A percentile compares a stretch with the other conserved stretches of the same genome.
These are phyloP conservation scores for Suhomyces atakaporum DNA, from an alignment of 1,139 yeast genomes.

Conservation along the genomic window DNA sequence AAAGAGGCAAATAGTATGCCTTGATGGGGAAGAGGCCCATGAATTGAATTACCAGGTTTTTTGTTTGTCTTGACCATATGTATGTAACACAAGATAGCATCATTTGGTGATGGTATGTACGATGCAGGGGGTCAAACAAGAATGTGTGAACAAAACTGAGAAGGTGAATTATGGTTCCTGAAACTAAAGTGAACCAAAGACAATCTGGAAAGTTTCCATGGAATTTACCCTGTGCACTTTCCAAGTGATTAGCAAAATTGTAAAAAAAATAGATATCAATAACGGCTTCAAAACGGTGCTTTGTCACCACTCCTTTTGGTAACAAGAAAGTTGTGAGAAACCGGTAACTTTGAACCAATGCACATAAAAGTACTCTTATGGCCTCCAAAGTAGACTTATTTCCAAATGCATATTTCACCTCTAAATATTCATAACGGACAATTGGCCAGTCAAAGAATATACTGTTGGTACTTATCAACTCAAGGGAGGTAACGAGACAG, in stretches of 20 bases:
- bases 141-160: slow-evolving; percentile 32
- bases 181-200: slow-evolving; percentile 52
- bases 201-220: slow-evolving; percentile 56
- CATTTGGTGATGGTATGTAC: slow-evolving; percentile 36
- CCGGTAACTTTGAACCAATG: slow-evolving; percentile 41
- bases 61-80: slow-evolving; percentile 59
- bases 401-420: slow-evolving; percentile 3
- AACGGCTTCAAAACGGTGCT: slow-evolving; percentile 38
- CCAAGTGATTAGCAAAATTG: slow-evolving; percentile 58
- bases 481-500: slow-evolving; percentile 18
- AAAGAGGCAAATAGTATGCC: slow-evolving; percentile 61
- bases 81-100: slow-evolving; percentile 57
- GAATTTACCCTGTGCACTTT: slow-evolving; percentile 50
- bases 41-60: slow-evolving; percentile 52
- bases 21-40: slow-evolving; percentile 56
- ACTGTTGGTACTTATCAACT: background rate
- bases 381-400: slow-evolving; percentile 8
- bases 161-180: slow-evolving; percentile 48
- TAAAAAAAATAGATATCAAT: slow-evolving; percentile 60
- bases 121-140: slow-evolving; percentile 23
- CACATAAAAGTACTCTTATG: slow-evolving; percentile 10
- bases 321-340: slow-evolving; percentile 52
- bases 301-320: slow-evolving; percentile 35
- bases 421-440: background rate
- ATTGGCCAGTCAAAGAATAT: slow-evolving; percentile 1